Conservation (phyloP, 306 rosid genomes). For the Rosa rugosa region DNA sequence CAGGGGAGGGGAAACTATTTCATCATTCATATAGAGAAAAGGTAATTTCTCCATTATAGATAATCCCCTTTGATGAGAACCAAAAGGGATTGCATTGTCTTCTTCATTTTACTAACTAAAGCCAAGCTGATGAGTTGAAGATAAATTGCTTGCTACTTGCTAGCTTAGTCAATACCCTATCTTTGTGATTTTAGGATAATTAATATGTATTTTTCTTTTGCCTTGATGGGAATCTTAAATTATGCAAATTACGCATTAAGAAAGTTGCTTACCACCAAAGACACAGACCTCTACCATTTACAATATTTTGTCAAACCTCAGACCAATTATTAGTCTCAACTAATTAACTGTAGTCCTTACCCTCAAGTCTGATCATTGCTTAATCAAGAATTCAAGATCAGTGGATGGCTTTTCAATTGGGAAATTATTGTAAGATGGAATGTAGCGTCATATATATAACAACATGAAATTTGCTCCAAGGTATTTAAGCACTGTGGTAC, state of each 20-base stretch:
- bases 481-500: neutral
- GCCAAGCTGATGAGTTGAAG: neutral
- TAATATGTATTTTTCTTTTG: neutral
- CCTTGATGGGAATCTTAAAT: neutral
- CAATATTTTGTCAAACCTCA: slow-evolving; percentile 1
- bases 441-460: slow-evolving; percentile 5
- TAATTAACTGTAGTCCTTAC: neutral
- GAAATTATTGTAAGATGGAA: neutral
- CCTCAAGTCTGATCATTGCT: slow-evolving; percentile 3
- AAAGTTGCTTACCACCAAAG: neutral
- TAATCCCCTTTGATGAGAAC: neutral
- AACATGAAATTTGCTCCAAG: neutral
- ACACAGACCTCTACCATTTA: neutral
- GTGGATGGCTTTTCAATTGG: neutral
- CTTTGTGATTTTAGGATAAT: neutral
- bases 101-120: neutral
- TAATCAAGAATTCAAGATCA: neutral
- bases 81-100: slow-evolving; percentile 3
- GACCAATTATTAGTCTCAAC: neutral
- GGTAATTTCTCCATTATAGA: neutral
- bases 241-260: neutral
- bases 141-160: neutral
- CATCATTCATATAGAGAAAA: neutral
- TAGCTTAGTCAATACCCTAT: neutral
- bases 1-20: neutral